Percentiles rank a stretch among this genome's conserved stretches.
These are phyloP conservation scores for Cordyceps cicadae DNA, from an alignment of 2,329 filamentous ascomycete species.

Conservation along the genomic window DNA sequence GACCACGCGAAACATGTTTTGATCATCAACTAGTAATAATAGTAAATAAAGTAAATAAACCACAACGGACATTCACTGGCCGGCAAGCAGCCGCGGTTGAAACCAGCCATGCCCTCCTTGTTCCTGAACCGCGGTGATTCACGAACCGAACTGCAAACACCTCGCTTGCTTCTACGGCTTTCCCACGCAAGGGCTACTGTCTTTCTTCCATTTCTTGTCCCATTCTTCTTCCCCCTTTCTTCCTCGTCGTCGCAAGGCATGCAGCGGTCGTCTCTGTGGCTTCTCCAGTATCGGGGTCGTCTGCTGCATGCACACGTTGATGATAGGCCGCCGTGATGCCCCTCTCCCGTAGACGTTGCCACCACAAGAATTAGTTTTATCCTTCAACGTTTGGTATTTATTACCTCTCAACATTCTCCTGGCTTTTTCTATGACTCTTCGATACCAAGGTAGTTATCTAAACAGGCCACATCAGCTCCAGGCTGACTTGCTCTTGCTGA, in stretches of 20 bases:
- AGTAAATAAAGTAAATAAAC: no score
- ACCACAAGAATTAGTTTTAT: background rate
- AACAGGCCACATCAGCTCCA: background rate
- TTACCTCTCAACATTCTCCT: background rate
- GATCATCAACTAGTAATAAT: no score
- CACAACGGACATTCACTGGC: background rate
- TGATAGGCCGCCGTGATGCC: no score
- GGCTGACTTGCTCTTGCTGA: background rate
- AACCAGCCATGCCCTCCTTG: background rate
- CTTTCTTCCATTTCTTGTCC: background rate
- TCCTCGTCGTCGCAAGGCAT: background rate
- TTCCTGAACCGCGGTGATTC: background rate
- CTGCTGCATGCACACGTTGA: background rate
- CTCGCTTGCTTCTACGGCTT: constrained; percentile 21
- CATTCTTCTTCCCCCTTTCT: background rate
- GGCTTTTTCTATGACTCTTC: background rate
- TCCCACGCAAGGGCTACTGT: constrained; percentile 2
- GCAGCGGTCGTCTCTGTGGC: background rate
- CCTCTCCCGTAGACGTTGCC: no score
- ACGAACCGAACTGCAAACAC: background rate
- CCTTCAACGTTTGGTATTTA: background rate
- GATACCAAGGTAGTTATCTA: no score
- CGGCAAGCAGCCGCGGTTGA: background rate
- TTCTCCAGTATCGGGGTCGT: background rate
- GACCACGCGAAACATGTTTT: background rate